Evolutionary conservation across 345 rosid species (phyloP).

Genomic region (Eucalyptus brandiana): DNA sequence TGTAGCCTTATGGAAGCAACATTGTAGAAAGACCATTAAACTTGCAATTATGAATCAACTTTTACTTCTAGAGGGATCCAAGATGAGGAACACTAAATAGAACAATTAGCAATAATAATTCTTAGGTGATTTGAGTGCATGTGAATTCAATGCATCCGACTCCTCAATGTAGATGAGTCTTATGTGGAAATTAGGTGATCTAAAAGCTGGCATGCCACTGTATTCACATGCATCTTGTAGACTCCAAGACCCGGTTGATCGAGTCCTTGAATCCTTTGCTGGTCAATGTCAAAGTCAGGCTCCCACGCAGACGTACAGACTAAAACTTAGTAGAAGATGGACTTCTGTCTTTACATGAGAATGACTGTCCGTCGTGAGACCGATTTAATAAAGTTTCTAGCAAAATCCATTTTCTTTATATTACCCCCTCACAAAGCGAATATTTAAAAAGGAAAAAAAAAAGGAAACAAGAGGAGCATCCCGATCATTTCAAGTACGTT

Average conservation of each 20-base stretch:
- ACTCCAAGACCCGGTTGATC: neutral
- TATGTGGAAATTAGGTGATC: neutral
- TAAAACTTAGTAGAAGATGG: neutral
- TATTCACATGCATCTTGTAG: neutral
- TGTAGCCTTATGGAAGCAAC: neutral
- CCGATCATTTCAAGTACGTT: neutral
- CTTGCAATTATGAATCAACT: neutral
- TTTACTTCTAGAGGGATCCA: neutral
- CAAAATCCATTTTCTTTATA: neutral
- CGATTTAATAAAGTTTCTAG: neutral
- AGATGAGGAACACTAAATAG: neutral
- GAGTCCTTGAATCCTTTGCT: neutral
- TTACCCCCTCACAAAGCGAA: neutral
- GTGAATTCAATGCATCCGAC: neutral
- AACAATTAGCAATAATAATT: neutral
- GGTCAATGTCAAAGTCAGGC: neutral
- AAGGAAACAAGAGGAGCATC: neutral
- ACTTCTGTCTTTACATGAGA: neutral
- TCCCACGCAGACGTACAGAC: neutral
- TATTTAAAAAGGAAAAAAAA: rapidly evolving
- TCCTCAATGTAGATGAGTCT: neutral
- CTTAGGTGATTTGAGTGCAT: neutral
- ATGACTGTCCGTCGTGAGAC: neutral
- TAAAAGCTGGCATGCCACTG: neutral
- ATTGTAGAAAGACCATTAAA: neutral